phyloP scores from a whole-genome alignment of 2,329 filamentous ascomycete species.

The Colletotrichum tropicicola region DNA sequence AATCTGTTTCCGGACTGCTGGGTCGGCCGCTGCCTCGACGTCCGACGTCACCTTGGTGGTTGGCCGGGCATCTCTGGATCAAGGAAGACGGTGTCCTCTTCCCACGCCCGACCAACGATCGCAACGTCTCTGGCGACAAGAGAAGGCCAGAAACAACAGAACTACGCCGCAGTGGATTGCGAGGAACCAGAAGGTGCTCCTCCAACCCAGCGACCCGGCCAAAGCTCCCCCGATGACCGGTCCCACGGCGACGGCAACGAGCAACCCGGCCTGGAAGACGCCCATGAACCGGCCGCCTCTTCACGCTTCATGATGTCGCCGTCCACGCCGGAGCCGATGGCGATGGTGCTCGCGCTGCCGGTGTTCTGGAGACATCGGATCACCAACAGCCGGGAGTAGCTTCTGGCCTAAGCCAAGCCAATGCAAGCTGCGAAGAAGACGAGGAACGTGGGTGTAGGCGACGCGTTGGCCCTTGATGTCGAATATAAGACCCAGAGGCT shows the following conservation, averaged over 20 bases:
- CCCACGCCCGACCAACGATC: slow-evolving; percentile 55
- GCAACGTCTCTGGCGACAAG: slow-evolving; percentile 56
- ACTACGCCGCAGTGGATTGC: slow-evolving; percentile 50
- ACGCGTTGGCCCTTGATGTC: slow-evolving; percentile 57
- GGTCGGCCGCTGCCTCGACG: too few relatives aligned
- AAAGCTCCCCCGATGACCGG: slow-evolving; percentile 64
- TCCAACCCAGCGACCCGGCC: slow-evolving; percentile 59
- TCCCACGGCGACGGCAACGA: slow-evolving; percentile 48
- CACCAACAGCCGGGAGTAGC: slow-evolving; percentile 55
- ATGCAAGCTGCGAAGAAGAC: slow-evolving; percentile 57
- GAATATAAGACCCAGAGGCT: slow-evolving; percentile 58
- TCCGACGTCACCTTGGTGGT: slow-evolving; percentile 36
- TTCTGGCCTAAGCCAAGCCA: slow-evolving; percentile 54
- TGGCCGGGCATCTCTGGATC: slow-evolving; percentile 40
- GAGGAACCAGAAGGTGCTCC: slow-evolving; percentile 64
- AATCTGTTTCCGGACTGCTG: slow-evolving; percentile 40
- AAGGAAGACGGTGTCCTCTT: slow-evolving; percentile 29
- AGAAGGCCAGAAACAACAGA: slow-evolving; percentile 48
- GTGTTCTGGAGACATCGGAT: slow-evolving; percentile 61
- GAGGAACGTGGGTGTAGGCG: slow-evolving; percentile 55
- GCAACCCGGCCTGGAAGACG: slow-evolving; percentile 46
- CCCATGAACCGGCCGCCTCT: slow-evolving; percentile 66
- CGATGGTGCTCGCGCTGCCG: slow-evolving; percentile 63
- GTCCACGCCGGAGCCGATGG: slow-evolving; percentile 61
- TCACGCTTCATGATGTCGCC: slow-evolving; percentile 65